Base-by-base conservation (phyloP, 2,329 filamentous ascomycete species). In the Pseudophaeomoniella oleicola region DNA sequence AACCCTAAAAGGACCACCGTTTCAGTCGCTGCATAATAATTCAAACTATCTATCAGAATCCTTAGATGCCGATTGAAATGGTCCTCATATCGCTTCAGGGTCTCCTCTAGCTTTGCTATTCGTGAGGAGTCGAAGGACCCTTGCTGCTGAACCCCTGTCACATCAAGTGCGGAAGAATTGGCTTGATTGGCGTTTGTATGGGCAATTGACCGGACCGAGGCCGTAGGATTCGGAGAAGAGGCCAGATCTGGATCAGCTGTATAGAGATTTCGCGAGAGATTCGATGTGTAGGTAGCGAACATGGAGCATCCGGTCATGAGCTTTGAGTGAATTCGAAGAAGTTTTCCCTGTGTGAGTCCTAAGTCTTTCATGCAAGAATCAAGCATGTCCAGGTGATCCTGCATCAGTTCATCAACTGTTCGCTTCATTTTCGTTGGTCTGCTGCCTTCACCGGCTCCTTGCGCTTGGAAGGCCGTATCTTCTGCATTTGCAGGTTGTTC, bases 281-380 rank as follows among this genome's bases (percentile, higher is more conserved):
- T 87, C 44, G 81, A 78, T 18, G 86, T 92, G 62, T 92, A 94
- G 39, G 80, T 77, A 35, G 87, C 85, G 57, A 94, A 98, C 65
- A 93, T 79, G 42, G 81, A 87, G 65, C 90, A 96, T 29, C 88
- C 94, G 46, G 86, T 83, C 76, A 94, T 90, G 34, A 98, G 74
- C 56, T 96, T 96, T 40, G 87, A 90, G 62, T 96, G 88, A 53
- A 98, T 92, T 60, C 85, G 80, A 4, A 98, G 63, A 4, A 98
- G 69, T 62, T 94, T 94, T 53, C 84, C 85, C 57, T 98, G 94
- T 14, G 90, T 98, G 45, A 98, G 69, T 86, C 96, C 96, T 64
- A 90, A 96, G 62, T 96, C 90, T 61, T 96, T 98, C 50, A 98
- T 67, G 56, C 90, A 98, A 3, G 90, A 96, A 50, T 94, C 90